Evolutionary conservation across 139 green algal species (phyloP).

Genomic region (Chara braunii): DNA sequence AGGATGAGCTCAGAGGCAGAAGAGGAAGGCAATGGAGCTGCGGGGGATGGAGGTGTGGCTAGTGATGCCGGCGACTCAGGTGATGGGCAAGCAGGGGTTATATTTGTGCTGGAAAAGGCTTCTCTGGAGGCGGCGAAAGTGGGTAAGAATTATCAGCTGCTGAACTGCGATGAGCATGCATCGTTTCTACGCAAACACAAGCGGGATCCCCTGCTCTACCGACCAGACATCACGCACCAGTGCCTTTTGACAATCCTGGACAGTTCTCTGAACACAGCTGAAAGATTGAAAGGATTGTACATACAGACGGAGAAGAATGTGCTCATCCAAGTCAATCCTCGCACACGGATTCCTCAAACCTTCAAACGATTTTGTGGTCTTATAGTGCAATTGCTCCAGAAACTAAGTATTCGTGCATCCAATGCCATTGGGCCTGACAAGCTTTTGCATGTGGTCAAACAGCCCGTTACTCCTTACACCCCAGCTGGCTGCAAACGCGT

Average conservation of each 20-base stretch:
- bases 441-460: conserved; percentile 71
- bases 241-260: conserved; percentile 86
- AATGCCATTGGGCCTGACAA: conserved; percentile 95
- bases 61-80: too few relatives aligned
- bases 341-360: conserved; percentile 84
- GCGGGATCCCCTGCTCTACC: conserved; percentile 76
- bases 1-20: too few relatives aligned
- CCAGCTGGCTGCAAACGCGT: conserved; percentile 4
- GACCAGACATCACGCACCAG: conserved; percentile 93
- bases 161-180: conserved; percentile 94
- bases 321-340: conserved; percentile 84
- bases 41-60: too few relatives aligned
- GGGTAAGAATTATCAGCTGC: conserved; percentile 78
- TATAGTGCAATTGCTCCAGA: conserved; percentile 93
- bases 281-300: conserved; percentile 78
- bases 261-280: conserved; percentile 88
- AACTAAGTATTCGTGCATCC: conserved; percentile 86
- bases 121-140: conserved; percentile 86
- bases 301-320: conserved; percentile 85
- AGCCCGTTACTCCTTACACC: conserved; percentile 32
- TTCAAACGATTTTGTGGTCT: conserved; percentile 91
- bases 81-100: too few relatives aligned
- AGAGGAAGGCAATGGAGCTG: too few relatives aligned
- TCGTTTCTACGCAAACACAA: conserved; percentile 76
- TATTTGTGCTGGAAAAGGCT: conserved; percentile 89